Conservation (phyloP, 2,329 filamentous ascomycete species). For the Fusarium burgessii region DNA sequence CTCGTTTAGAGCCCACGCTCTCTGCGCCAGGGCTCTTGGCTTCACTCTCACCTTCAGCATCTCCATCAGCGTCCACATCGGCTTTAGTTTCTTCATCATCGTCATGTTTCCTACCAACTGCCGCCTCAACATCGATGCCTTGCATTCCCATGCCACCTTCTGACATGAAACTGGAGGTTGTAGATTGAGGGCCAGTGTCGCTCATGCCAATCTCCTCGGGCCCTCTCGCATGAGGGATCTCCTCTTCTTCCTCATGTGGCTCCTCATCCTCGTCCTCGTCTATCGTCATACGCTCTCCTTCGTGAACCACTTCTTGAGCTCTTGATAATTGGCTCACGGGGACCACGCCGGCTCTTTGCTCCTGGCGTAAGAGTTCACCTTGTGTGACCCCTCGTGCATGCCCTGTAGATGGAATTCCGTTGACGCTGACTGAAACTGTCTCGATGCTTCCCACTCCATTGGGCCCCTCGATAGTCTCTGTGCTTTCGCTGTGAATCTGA, state of each 20-base stretch:
- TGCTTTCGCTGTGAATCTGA: conserved; percentile 75
- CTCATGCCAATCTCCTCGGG: conserved; percentile 87
- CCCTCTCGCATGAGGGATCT: conserved; percentile 83
- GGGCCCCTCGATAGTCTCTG: conserved; percentile 83
- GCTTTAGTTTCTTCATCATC: conserved; percentile 43
- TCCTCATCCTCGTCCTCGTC: conserved; percentile 49
- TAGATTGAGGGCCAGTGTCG: conserved; percentile 82
- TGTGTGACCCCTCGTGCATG: conserved; percentile 75
- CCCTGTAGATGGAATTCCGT: conserved; percentile 70
- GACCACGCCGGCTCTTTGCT: conserved; percentile 84
- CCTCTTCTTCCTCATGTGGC: conserved; percentile 62
- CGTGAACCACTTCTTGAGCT: conserved; percentile 50
- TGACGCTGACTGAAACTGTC: conserved; percentile 81
- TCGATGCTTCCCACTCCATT: conserved; percentile 84
- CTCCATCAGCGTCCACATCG: conserved; percentile 35
- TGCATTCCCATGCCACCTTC: conserved; percentile 61
- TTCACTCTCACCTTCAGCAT: conserved; percentile 46
- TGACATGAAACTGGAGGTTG: conserved; percentile 55
- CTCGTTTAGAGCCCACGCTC: conserved; percentile 64
- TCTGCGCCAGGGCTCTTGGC: conserved; percentile 47
- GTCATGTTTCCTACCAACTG: conserved; percentile 65
- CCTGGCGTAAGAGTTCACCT: conserved; percentile 86
- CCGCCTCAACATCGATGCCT: conserved; percentile 70
- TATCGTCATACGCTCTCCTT: conserved; percentile 45
- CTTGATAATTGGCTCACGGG: conserved; percentile 72